These are phyloP conservation scores for Tremella mesenterica DNA, from an alignment of 768 basidiomycete genomes.

Conservation along the genomic window DNA sequence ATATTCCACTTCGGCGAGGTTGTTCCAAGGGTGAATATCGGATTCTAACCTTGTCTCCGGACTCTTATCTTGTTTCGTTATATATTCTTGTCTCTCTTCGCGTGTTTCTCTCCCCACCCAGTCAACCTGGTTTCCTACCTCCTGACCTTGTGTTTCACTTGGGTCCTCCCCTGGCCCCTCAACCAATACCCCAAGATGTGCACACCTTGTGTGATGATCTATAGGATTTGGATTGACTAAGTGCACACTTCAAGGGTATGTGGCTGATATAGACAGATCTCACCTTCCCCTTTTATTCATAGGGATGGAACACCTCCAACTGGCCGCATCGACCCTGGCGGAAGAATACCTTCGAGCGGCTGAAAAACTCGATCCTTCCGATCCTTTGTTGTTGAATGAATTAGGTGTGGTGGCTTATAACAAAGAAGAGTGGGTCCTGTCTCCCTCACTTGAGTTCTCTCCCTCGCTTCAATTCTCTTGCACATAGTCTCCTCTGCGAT, in stretches of 20 bases:
- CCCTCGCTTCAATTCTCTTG: too few relatives aligned
- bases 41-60: conserved; percentile 27
- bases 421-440: conserved; percentile 57
- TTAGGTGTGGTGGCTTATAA: conserved; percentile 86
- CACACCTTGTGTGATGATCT: too few relatives aligned
- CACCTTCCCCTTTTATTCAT: conserved; percentile 92
- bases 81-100: too few relatives aligned
- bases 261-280: conserved; percentile 52
- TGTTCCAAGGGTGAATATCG: conserved; percentile 72
- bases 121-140: not conserved
- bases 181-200: too few relatives aligned
- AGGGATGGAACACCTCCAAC: conserved; percentile 93
- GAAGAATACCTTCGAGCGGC: conserved; percentile 83
- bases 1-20: conserved; percentile 89
- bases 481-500: too few relatives aligned
- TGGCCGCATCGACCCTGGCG: conserved; percentile 71
- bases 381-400: conserved; percentile 86
- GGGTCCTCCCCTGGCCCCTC: not conserved
- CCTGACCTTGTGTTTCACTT: not conserved
- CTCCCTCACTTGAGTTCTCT: not conserved
- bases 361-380: conserved; percentile 65
- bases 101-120: too few relatives aligned
- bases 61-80: too few relatives aligned
- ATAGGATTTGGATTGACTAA: not conserved
- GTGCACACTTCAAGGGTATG: not conserved